Conservation (phyloP, 2,329 filamentous ascomycete genomes). For the Lasiodiplodia theobromae region DNA sequence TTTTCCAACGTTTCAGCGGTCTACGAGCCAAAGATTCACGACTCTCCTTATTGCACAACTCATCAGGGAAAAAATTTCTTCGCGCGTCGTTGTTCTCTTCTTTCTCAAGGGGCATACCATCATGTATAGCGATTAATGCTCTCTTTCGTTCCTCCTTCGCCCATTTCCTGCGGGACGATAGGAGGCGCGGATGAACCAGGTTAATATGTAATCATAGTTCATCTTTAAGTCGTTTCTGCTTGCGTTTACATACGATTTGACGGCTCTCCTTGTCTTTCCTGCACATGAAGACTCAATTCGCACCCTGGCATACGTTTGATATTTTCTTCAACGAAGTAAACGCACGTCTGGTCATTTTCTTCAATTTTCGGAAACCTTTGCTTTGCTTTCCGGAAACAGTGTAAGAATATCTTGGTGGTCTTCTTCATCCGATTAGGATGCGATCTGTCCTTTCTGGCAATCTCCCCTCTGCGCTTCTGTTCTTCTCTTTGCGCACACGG, state of each 20-base stretch:
- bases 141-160: background rate
- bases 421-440: background rate
- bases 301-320: background rate
- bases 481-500: background rate
- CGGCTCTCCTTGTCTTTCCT: background rate
- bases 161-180: background rate
- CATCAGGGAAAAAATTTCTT: slow-evolving; percentile 2
- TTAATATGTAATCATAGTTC: slow-evolving; percentile 24
- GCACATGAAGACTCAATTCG: background rate
- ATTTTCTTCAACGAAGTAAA: background rate
- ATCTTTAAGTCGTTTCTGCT: background rate
- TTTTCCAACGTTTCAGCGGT: slow-evolving; percentile 20
- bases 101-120: slow-evolving; percentile 19
- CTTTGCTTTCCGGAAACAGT: background rate
- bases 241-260: background rate
- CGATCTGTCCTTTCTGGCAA: background rate
- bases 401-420: slow-evolving; percentile 1
- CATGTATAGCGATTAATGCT: slow-evolving; percentile 24
- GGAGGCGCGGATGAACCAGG: background rate
- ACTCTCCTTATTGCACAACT: slow-evolving; percentile 17
- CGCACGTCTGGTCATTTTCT: background rate
- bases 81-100: background rate
- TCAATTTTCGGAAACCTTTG: background rate
- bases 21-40: slow-evolving; percentile 28
- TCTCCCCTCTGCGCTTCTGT: background rate